Evolutionary conservation across 371 early-diverging fungal species (phyloP).

Genomic region (Mycotypha africana): DNA sequence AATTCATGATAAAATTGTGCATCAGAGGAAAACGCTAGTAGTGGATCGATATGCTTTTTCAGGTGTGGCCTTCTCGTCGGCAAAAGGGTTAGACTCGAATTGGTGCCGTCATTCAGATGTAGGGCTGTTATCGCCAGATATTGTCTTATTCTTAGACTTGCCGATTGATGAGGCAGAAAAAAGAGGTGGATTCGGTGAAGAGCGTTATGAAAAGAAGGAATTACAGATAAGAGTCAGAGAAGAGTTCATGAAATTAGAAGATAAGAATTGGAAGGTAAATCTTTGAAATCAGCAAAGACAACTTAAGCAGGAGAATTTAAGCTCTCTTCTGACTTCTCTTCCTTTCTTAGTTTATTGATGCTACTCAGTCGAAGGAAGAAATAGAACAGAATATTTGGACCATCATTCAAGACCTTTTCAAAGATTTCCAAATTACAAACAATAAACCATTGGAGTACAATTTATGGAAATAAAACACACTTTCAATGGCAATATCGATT

Average conservation of each 20-base stretch:
- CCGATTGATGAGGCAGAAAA: conserved; percentile 66
- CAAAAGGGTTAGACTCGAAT: conserved; percentile 80
- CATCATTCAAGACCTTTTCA: background rate
- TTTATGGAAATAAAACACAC: conserved; percentile 23
- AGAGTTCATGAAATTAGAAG: conserved; percentile 52
- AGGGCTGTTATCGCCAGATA: conserved; percentile 85
- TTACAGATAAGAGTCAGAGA: conserved; percentile 76
- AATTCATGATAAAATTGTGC: too few relatives aligned
- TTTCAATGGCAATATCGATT: too few relatives aligned
- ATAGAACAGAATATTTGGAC: conserved; percentile 16
- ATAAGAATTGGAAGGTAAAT: conserved; percentile 58
- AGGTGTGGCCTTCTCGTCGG: conserved; percentile 92
- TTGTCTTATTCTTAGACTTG: conserved; percentile 91
- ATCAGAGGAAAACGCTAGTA: conserved; percentile 75
- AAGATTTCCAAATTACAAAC: background rate
- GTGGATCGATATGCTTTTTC: conserved; percentile 98
- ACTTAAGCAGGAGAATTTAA: too few relatives aligned
- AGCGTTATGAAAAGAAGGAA: conserved; percentile 91
- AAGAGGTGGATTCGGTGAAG: conserved; percentile 91
- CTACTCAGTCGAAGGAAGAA: conserved; percentile 15
- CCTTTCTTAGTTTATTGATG: conserved; percentile 16
- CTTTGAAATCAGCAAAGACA: too few relatives aligned
- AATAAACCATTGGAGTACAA: conserved; percentile 5
- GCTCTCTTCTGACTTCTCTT: too few relatives aligned
- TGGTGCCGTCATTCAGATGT: conserved; percentile 93